A percentile compares a stretch with the other conserved stretches of the same genome.
phyloP scores from a whole-genome alignment of 768 basidiomycete genomes.

The Mycena metata region DNA sequence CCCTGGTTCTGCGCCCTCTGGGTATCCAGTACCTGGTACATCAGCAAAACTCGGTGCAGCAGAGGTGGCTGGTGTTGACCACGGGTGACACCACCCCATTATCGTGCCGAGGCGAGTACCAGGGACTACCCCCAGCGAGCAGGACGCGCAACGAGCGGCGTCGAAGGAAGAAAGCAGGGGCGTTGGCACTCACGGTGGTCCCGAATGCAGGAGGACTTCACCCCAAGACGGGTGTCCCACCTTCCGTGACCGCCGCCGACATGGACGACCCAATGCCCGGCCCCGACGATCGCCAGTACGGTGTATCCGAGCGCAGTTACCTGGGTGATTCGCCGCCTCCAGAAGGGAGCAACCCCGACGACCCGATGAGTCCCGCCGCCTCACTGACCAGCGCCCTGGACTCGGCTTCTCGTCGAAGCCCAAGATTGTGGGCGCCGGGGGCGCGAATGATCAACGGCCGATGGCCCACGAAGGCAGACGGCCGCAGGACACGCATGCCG shows the following conservation, averaged over 20 bases:
- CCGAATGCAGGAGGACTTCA: too few species aligned
- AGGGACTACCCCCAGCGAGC: neutral
- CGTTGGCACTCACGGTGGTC: neutral
- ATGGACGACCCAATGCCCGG: neutral
- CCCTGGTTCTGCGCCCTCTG: too few species aligned
- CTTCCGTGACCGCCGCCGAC: neutral
- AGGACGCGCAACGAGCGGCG: neutral
- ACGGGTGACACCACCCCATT: neutral
- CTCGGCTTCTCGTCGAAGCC: too few species aligned
- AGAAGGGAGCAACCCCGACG: too few species aligned
- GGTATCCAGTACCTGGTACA: neutral
- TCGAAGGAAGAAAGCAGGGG: neutral
- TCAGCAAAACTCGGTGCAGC: neutral
- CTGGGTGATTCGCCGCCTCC: too few species aligned
- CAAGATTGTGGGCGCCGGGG: too few species aligned
- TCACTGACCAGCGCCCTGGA: too few species aligned
- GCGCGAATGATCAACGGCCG: too few species aligned
- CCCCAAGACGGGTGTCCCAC: neutral
- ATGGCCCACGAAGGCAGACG: neutral
- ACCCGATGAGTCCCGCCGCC: too few species aligned
- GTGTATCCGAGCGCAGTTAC: neutral
- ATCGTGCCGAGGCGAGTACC: neutral
- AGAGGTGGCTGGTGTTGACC: neutral
- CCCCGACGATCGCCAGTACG: neutral
- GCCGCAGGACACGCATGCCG: neutral